A percentile compares a stretch with the other conserved stretches of the same genome.
Conservation (phyloP, 495 filamentous ascomycete genomes). For the Talaromyces proteolyticus region DNA sequence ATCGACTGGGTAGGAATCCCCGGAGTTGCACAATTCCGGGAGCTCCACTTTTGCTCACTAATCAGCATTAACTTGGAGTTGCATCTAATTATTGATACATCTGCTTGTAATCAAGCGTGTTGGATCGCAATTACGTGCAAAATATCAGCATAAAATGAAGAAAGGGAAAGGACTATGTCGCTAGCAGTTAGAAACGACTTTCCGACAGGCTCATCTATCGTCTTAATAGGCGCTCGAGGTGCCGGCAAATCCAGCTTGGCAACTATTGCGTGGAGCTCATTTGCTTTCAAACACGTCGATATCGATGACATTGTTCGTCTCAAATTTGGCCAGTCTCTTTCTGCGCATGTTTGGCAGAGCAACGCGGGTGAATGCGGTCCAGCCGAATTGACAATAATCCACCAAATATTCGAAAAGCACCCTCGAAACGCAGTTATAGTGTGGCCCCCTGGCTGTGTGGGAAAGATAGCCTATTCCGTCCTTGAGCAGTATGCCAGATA, state of each 20-base stretch:
- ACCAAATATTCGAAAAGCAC: background rate
- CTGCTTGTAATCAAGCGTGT: too few relatives aligned
- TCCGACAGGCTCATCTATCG: conserved; percentile 46
- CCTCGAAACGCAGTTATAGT: background rate
- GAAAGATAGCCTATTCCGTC: background rate
- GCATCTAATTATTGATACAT: too few relatives aligned
- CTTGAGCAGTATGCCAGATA: conserved; percentile 40
- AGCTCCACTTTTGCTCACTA: too few relatives aligned
- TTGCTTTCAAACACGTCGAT: background rate
- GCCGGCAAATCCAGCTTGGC: conserved; percentile 73
- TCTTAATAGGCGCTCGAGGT: conserved; percentile 68
- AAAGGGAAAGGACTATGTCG: too few relatives aligned
- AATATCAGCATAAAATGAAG: too few relatives aligned
- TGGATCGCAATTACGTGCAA: too few relatives aligned
- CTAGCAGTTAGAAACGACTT: too few relatives aligned
- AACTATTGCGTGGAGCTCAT: conserved; percentile 44
- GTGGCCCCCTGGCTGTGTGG: background rate
- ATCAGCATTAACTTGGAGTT: too few relatives aligned
- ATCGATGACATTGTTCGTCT: background rate
- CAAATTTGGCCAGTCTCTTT: background rate
- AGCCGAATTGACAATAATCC: background rate
- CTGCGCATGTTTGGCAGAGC: background rate
- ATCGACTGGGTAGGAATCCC: background rate
- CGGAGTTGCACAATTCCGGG: background rate
- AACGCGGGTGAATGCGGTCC: background rate